Evolutionary conservation across 371 early-diverging fungal genomes (phyloP).

Genomic region (Mucor indicus): DNA sequence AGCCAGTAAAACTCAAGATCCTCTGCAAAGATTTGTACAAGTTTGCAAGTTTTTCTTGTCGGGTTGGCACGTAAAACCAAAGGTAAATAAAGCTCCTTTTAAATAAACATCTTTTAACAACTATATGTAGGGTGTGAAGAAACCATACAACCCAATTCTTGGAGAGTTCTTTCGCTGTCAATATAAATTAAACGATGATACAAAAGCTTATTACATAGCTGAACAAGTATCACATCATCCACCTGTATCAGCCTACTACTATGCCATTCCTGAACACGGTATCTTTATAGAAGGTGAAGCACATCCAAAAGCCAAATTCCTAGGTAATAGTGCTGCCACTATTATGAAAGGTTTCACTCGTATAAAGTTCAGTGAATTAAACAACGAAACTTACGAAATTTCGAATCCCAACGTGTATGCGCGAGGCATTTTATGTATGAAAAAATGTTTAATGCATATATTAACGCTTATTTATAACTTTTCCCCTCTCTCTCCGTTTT

Average conservation of each 20-base stretch:
- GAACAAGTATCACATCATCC: constrained; percentile 83
- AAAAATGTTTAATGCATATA: constrained; percentile 62
- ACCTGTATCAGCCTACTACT: constrained; percentile 62
- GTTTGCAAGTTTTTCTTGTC: constrained; percentile 90
- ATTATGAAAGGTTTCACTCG: constrained; percentile 68
- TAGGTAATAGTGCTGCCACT: constrained; percentile 93
- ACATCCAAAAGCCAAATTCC: constrained; percentile 86
- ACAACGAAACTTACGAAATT: constrained; percentile 39
- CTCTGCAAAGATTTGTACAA: constrained; percentile 81
- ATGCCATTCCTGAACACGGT: constrained; percentile 63
- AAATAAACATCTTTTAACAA: constrained; percentile 36
- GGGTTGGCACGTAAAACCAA: constrained; percentile 96
- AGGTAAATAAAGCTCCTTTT: constrained; percentile 43
- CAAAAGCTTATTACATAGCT: constrained; percentile 57
- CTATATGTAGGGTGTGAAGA: constrained; percentile 91
- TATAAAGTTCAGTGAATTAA: constrained; percentile 24
- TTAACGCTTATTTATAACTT: constrained; percentile 49
- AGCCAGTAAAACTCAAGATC: constrained; percentile 67
- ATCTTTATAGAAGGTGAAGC: constrained; percentile 81
- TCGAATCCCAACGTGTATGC: constrained; percentile 44
- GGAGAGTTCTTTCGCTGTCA: constrained; percentile 78
- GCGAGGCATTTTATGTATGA: constrained; percentile 65
- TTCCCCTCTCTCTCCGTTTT: constrained; percentile 18
- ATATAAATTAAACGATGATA: constrained; percentile 65
- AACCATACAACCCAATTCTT: constrained; percentile 81